Base-by-base conservation (phyloP, 768 basidiomycete species). In the Panaeolus cyanescens region DNA sequence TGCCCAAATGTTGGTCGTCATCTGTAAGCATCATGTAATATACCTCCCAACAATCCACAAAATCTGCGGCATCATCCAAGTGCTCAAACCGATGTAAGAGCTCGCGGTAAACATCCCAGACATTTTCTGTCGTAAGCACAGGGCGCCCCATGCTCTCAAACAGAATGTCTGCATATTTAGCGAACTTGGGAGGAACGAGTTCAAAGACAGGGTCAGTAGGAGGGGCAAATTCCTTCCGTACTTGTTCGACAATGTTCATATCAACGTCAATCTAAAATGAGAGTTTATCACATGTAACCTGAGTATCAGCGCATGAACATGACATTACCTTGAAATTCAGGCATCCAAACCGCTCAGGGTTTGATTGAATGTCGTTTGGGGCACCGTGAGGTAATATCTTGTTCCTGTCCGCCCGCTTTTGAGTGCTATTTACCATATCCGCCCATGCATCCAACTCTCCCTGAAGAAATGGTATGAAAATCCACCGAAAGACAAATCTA, bases 381-480 rank as follows among this genome's bases (percentile, higher is more conserved):
- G 70, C 60, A 2, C 78, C 79, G 33, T 77, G 73, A 1, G 80
- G 80, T 0, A 81, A 65, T 4, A 77, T 31, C 56, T 81, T 83
- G 56, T 75, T 62, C 28, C 65, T 65, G 58, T 78, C 68, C 0
- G 64, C 59, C 0, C 72, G 68, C n/a, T 65, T 66, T 4, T 39
- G 13, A 0, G 61, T 72, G 13, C 30, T 45, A 36, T 78, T 79
- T 28, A 64, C 34, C 3, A 40, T 56, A 4, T 42, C 1, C 2
- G 59, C 59, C 55, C 68, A 82, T 1, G 32, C 56, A 56, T 82
- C 72, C 0, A 80, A 59, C 59, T 80, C 77, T 0, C 2, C 19
- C 59, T 82, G 81, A 12, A 82, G 59, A 70, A 71, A 79, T 0
- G 79, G 80, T 36, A 81, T 76, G 2, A 72, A 69, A 1, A 82